Conservation (phyloP, 768 basidiomycete genomes). For the Pleurotus pulmonarius region DNA sequence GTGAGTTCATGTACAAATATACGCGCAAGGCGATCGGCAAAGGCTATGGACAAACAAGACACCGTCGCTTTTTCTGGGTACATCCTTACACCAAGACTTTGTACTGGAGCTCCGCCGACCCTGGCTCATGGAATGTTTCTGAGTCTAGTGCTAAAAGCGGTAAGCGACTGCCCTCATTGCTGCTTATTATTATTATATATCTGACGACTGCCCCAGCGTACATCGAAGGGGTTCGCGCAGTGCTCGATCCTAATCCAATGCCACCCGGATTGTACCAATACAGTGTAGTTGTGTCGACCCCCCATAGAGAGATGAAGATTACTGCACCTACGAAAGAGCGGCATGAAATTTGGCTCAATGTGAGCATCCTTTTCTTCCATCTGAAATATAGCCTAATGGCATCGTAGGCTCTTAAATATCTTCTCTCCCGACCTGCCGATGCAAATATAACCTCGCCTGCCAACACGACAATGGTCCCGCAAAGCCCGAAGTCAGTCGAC, state of each 20-base stretch:
- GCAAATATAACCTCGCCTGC: conserved; percentile 34
- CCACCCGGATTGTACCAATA: conserved; percentile 92
- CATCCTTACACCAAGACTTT: conserved; percentile 98
- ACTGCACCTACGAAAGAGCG: conserved; percentile 95
- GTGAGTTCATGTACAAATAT: conserved; percentile 98
- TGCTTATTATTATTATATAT: conserved; percentile 7
- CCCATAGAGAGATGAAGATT: conserved; percentile 96
- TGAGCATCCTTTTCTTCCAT: conserved; percentile 33
- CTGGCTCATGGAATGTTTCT: conserved; percentile 80
- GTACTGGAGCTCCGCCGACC: conserved; percentile 96
- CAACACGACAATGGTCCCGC: conserved; percentile 32
- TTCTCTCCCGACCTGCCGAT: conserved; percentile 69
- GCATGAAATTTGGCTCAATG: conserved; percentile 96
- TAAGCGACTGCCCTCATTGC: conserved; percentile 38
- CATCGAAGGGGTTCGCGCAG: conserved; percentile 86
- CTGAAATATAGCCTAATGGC: conserved; percentile 10
- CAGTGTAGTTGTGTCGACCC: conserved; percentile 89
- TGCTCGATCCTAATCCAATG: conserved; percentile 95
- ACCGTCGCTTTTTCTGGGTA: conserved; percentile 99
- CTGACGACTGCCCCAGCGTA: conserved; percentile 55
- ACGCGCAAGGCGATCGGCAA: conserved; percentile 86
- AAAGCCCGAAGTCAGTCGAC: conserved; percentile 48
- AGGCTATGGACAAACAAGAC: conserved; percentile 85
- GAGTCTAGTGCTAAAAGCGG: conserved; percentile 97
- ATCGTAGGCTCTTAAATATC: conserved; percentile 82